Conservation (phyloP, 805 yeast genomes). For the Nakazawaea molendinolei region DNA sequence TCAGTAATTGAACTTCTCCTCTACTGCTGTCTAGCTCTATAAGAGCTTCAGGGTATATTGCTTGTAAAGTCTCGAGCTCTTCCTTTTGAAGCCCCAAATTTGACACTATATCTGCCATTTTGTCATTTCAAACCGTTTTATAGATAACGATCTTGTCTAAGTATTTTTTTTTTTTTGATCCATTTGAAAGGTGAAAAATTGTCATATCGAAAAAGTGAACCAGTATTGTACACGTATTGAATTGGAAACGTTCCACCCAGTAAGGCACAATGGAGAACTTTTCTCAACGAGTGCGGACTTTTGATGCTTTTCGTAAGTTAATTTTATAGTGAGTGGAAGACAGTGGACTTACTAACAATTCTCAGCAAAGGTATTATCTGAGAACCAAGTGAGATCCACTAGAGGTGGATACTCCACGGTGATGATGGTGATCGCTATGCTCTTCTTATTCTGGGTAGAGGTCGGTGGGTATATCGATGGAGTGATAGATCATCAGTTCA, state of each 20-base stretch:
- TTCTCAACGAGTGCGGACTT: conserved; percentile 38
- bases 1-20: conserved; percentile 26
- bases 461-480: conserved; percentile 85
- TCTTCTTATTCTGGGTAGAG: conserved; percentile 77
- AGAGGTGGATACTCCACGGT: conserved; percentile 76
- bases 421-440: conserved; percentile 49
- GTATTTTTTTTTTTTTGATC: too few relatives aligned
- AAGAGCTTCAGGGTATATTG: conserved; percentile 34
- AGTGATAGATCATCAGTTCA: conserved; percentile 65
- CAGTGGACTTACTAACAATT: not conserved
- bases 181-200: too few relatives aligned
- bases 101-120: too few relatives aligned
- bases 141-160: too few relatives aligned
- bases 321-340: not conserved
- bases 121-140: too few relatives aligned
- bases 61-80: conserved; percentile 33
- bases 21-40: conserved; percentile 11
- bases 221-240: too few relatives aligned
- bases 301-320: conserved; percentile 66
- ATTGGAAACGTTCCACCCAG: too few relatives aligned
- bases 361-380: conserved; percentile 59
- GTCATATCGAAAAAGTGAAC: too few relatives aligned
- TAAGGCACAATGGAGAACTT: conserved; percentile 20
- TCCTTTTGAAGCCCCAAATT: conserved; percentile 24
- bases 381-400: conserved; percentile 64